Evolutionary conservation across 257 asterid species (phyloP).

Genomic region (Rehmannia glutinosa): DNA sequence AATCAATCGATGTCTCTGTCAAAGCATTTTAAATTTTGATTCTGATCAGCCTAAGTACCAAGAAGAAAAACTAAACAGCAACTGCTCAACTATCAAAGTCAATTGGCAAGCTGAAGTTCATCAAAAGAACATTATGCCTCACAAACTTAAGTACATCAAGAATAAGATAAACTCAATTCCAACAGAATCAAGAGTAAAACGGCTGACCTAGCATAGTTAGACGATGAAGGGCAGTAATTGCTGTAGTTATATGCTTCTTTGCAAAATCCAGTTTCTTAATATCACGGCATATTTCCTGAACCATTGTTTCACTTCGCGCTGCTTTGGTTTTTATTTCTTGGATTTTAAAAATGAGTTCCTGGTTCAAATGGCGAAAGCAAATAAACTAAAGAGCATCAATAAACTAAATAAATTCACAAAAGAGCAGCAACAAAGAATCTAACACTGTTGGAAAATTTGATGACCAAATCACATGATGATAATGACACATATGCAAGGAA

Average conservation of each 20-base stretch:
- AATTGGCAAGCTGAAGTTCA: background rate
- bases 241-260: constrained; percentile 93
- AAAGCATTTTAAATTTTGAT: too few relatives aligned
- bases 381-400: background rate
- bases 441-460: background rate
- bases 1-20: too few relatives aligned
- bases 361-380: constrained; percentile 17
- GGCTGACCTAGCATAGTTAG: constrained; percentile 95
- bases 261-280: constrained; percentile 98
- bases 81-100: background rate
- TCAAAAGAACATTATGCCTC: background rate
- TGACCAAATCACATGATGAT: background rate
- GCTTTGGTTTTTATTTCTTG: constrained; percentile 97
- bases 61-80: background rate
- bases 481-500: constrained; percentile 6
- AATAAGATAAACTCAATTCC: constrained; percentile 7
- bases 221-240: constrained; percentile 98
- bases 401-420: constrained; percentile 6
- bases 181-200: constrained; percentile 25
- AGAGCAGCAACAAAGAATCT: background rate
- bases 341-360: constrained; percentile 96
- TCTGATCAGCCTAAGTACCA: too few relatives aligned
- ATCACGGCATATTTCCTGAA: constrained; percentile 99
- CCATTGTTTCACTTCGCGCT: constrained; percentile 99
- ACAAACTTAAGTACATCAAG: background rate